Percentiles rank a stretch among this genome's conserved stretches.
Conservation (phyloP, 1,284 basidiomycete species). For the Marasmius fiardii region DNA sequence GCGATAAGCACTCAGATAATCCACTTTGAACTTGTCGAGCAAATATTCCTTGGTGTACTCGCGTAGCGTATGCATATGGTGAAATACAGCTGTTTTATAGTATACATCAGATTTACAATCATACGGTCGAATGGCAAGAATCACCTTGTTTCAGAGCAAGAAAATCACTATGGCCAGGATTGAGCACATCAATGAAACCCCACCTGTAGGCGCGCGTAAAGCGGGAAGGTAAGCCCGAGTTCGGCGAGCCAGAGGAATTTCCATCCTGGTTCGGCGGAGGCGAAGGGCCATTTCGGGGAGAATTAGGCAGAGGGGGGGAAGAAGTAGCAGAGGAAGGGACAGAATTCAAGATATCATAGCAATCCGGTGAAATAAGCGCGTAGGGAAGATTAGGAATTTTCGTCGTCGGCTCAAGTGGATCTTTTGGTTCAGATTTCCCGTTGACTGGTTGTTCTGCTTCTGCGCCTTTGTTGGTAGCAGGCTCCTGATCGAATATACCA, state of each 20-base stretch:
- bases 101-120: no score
- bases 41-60: slow-evolving; percentile 81
- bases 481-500: slow-evolving; percentile 74
- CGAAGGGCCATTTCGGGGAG: slow-evolving; percentile 54
- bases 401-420: slow-evolving; percentile 6
- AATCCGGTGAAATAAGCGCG: slow-evolving; percentile 2
- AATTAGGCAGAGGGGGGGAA: slow-evolving; percentile 47
- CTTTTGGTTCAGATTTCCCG: neutral
- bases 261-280: slow-evolving; percentile 45
- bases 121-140: neutral
- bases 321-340: slow-evolving; percentile 39
- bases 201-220: slow-evolving; percentile 73
- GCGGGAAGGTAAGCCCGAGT: slow-evolving; percentile 35
- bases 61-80: slow-evolving; percentile 81
- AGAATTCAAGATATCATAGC: slow-evolving; percentile 32
- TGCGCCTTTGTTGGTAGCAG: slow-evolving; percentile 34
- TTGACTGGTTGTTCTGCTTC: neutral
- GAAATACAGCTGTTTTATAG: slow-evolving; percentile 65
- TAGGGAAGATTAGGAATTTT: slow-evolving; percentile 13
- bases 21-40: slow-evolving; percentile 70
- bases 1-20: slow-evolving; percentile 55
- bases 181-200: slow-evolving; percentile 76
- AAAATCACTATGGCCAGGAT: slow-evolving; percentile 76
- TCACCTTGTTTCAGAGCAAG: slow-evolving; percentile 38
- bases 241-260: slow-evolving; percentile 44